A percentile compares a stretch with the other conserved stretches of the same genome.
Evolutionary conservation across 495 filamentous ascomycete genomes (phyloP).

Genomic region (Neurospora sp.): DNA sequence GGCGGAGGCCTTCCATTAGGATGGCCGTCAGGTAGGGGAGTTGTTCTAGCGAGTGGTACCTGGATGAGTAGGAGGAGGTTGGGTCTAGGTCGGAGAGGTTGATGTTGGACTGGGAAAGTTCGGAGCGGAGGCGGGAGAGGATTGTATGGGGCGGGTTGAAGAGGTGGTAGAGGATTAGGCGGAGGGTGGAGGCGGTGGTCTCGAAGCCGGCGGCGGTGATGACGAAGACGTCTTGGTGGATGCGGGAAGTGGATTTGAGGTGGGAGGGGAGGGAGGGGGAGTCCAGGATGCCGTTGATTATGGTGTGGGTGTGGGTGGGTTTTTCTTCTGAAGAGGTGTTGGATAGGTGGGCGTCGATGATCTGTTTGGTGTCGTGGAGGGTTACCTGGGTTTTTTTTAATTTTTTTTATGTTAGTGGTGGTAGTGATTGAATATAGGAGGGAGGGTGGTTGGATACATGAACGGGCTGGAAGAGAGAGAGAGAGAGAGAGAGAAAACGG

Average conservation of each 20-base stretch:
- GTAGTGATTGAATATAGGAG: too few species aligned
- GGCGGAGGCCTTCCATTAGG: constrained; percentile 27
- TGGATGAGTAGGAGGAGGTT: not conserved
- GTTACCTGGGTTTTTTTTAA: not conserved
- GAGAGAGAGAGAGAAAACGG: not conserved
- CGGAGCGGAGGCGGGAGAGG: constrained; percentile 11
- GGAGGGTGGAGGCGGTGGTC: constrained; percentile 15
- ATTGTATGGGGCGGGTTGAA: constrained; percentile 9
- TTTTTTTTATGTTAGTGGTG: too few species aligned
- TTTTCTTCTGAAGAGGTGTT: not conserved
- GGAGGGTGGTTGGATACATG: too few species aligned
- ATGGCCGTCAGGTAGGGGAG: constrained; percentile 27
- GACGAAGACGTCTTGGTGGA: constrained; percentile 14
- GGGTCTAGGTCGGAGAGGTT: not conserved
- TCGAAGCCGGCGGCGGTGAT: constrained; percentile 19
- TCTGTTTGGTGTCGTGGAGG: constrained; percentile 4
- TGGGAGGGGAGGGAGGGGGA: constrained; percentile 13
- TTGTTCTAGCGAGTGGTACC: constrained; percentile 16
- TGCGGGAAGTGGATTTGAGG: constrained; percentile 16
- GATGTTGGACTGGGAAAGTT: constrained; percentile 3
- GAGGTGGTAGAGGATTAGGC: constrained; percentile 17
- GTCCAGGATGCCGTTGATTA: constrained; percentile 18
- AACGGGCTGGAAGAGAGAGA: too few species aligned
- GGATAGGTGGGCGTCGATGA: constrained; percentile 2
- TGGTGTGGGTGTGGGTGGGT: constrained; percentile 5